Evolutionary conservation across 495 filamentous ascomycete species (phyloP), one percentile per base, ranked within the genome.

Genomic region (Hyaloscypha bicolor): DNA sequence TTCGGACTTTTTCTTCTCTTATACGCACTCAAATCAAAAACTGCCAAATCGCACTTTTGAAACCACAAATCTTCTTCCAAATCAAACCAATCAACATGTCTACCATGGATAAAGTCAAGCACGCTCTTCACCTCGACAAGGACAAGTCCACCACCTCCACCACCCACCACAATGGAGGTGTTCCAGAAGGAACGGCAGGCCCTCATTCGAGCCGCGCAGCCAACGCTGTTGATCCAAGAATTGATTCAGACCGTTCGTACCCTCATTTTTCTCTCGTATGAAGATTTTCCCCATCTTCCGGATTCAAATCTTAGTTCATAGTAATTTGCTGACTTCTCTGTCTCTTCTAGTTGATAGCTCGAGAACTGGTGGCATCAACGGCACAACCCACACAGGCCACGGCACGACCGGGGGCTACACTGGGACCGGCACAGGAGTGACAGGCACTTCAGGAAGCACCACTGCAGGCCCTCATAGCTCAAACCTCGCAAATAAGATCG

Each of bases 391-490:
- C n/a, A 64, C 62, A 25, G n/a, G 42, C 37, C 62, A 64, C 62
- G 25, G 25, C 25, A 25, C 62, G 5, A 68, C 65, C 22, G 61
- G 35, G 16, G 63, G 63, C 2, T 51, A 53, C 25, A 60, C 61
- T 31, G 60, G 61, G 9, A 62, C 56, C 42, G 52, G 62, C 8
- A 53, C 19, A 30, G 67, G 67, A 31, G 25, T 39, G 2, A 70
- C 68, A 45, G 68, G 68, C 14, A 70, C 73, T n/a, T 73, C 78
- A 0, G 80, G 79, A 0, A 68, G 77, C 51, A 76, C 79, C 62
- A 86, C 77, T 0, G 77, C 80, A 57, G 86, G 85, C 12, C 82
- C 83, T 12, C 83, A 88, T 75, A 76, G 70, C 61, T 82, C 77
- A 48, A 80, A 86, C 67, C 65, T 80, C 42, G 58, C 75, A 62